These are phyloP conservation scores for Myxozyma udenii DNA, from an alignment of 805 yeast genomes.

Conservation along the genomic window DNA sequence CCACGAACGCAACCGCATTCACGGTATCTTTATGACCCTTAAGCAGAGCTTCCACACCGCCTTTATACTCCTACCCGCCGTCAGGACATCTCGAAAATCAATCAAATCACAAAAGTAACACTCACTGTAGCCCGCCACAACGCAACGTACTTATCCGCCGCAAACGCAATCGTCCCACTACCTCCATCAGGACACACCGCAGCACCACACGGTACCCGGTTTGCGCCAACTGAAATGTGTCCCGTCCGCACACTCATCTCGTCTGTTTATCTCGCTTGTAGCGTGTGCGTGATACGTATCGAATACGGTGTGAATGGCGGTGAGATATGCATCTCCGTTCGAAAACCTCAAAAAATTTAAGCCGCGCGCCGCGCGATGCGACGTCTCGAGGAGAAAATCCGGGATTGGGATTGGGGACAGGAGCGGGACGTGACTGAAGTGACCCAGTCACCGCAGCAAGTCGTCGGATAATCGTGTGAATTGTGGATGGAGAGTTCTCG, in stretches of 20 bases:
- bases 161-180: slow-evolving; percentile 61
- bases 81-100: not conserved
- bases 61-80: slow-evolving; percentile 23
- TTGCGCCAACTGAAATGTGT: slow-evolving; percentile 26
- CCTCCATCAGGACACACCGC: slow-evolving; percentile 46
- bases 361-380: no score
- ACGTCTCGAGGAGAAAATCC: no score
- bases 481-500: no score
- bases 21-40: slow-evolving; percentile 62
- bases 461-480: no score
- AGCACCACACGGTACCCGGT: slow-evolving; percentile 47
- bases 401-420: not conserved
- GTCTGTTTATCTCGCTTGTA: no score
- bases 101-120: no score
- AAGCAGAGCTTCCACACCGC: slow-evolving; percentile 55
- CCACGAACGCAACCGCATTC: slow-evolving; percentile 62
- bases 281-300: no score
- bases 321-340: no score
- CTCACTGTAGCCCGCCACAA: slow-evolving; percentile 59
- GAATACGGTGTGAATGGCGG: no score
- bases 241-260: slow-evolving; percentile 6
- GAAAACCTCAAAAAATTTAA: not conserved
- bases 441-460: not conserved
- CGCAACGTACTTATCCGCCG: slow-evolving; percentile 64
- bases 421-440: not conserved